phyloP scores from a whole-genome alignment of 345 rosid species.

The Syzygium aqueum region DNA sequence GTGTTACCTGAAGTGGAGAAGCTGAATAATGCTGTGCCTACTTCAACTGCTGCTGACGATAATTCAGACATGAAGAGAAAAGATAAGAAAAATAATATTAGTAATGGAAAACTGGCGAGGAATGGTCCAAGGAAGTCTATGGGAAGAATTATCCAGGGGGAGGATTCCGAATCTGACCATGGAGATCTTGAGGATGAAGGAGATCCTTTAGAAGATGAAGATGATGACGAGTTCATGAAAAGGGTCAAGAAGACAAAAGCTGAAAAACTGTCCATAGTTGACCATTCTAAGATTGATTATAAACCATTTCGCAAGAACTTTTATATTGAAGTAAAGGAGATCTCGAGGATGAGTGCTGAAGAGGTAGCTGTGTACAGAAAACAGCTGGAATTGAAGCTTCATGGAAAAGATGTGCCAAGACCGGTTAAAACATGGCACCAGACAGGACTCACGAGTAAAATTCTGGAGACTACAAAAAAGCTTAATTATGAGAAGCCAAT shows the following conservation, averaged over 20 bases:
- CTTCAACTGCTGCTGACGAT: slow-evolving; percentile 16
- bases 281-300: slow-evolving; percentile 89
- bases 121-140: slow-evolving; percentile 54
- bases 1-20: slow-evolving; percentile 91
- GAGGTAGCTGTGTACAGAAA: slow-evolving; percentile 79
- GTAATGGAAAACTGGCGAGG: slow-evolving; percentile 38
- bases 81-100: slow-evolving; percentile 20
- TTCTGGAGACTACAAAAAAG: slow-evolving; percentile 83
- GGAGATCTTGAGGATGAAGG: slow-evolving; percentile 57
- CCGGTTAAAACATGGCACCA: slow-evolving; percentile 94
- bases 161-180: slow-evolving; percentile 82
- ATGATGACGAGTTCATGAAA: slow-evolving; percentile 95
- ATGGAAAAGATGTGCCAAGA: slow-evolving; percentile 91
- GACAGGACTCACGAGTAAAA: slow-evolving; percentile 78
- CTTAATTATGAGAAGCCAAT: slow-evolving; percentile 84
- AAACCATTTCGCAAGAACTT: slow-evolving; percentile 72
- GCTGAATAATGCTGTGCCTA: slow-evolving; percentile 33
- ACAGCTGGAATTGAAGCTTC: slow-evolving; percentile 81
- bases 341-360: slow-evolving; percentile 66
- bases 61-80: slow-evolving; percentile 15
- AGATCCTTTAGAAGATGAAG: slow-evolving; percentile 65
- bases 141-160: slow-evolving; percentile 96
- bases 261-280: slow-evolving; percentile 83
- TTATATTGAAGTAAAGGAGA: slow-evolving; percentile 87
- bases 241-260: slow-evolving; percentile 98